Conservation (phyloP, 495 filamentous ascomycete species). For the Cladorrhinum samala region DNA sequence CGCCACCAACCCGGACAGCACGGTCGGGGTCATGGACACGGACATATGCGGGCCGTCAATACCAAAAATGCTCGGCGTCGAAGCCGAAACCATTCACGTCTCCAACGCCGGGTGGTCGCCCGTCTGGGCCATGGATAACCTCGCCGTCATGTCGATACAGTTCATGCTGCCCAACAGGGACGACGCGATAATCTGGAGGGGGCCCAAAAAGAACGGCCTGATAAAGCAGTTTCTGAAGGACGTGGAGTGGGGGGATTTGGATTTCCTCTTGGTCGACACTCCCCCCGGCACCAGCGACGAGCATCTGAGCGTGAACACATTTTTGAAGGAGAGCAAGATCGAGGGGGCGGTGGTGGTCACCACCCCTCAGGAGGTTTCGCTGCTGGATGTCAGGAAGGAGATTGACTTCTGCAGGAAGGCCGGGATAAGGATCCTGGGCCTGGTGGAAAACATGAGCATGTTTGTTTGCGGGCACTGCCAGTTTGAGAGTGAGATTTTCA, state of each 20-base stretch:
- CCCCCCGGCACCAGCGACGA: constrained; percentile 94
- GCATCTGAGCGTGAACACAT: constrained; percentile 84
- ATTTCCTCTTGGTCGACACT: constrained; percentile 89
- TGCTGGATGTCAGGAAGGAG: constrained; percentile 92
- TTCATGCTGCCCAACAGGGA: constrained; percentile 94
- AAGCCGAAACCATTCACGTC: constrained; percentile 85
- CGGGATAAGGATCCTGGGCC: constrained; percentile 75
- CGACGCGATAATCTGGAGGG: constrained; percentile 93
- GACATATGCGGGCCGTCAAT: constrained; percentile 94
- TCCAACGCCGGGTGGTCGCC: constrained; percentile 78
- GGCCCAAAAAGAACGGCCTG: constrained; percentile 95
- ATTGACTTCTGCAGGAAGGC: constrained; percentile 97
- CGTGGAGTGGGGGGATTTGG: constrained; percentile 93
- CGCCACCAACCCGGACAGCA: constrained; percentile 64
- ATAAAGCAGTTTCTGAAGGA: constrained; percentile 98
- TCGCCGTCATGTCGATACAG: constrained; percentile 92
- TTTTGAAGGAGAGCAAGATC: constrained; percentile 80
- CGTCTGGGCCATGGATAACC: constrained; percentile 86
- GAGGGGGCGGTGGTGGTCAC: constrained; percentile 91
- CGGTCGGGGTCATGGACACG: constrained; percentile 91
- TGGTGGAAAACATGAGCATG: constrained; percentile 97
- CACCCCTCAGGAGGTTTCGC: constrained; percentile 88
- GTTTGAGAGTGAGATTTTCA: constrained; percentile 77
- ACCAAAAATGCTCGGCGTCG: constrained; percentile 97
- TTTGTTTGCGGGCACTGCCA: constrained; percentile 91